Evolutionary conservation across 2,329 filamentous ascomycete genomes (phyloP), one percentile per base, ranked within the genome.

Genomic region (Beauveria sp.): DNA sequence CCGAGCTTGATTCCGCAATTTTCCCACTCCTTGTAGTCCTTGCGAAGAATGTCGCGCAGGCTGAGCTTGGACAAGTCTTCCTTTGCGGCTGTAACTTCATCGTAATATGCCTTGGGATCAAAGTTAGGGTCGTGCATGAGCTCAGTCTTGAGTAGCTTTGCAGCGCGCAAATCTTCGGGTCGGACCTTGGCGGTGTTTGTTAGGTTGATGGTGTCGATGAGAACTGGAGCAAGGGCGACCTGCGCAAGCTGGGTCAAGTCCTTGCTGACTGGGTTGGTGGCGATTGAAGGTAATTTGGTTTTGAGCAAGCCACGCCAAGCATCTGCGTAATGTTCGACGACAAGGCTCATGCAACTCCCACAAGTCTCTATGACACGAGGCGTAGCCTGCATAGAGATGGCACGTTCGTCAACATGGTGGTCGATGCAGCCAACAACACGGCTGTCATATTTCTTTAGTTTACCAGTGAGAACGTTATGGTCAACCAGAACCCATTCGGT

Each of bases 21-120:
- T 12, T 75, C 75, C 90, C 90, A 94, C 69, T 89, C 81, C 75
- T 96, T 96, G 75, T 92, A 96, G 74, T 96, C 90, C 72, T 93
- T 93, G 64, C 88, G 80, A 57, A 93, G 73, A 44, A 92, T 81
- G 66, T 92, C 90, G 24, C 80, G 75, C 65, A 91, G 72, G 43
- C 74, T 76, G 51, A 94, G 74, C 0, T 70, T 66, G 3, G 80
- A 82, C 56, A 94, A 79, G 65, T 91, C 83, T 64, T 84, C 81
- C 72, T 92, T 92, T 5, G 89, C 86, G 5, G 72, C 72, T 1
- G 79, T 77, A 28, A 92, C 80, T 60, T 83, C 75, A 5, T 79
- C 70, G 69, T 83, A 90, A 71, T 87, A 90, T 3, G 63, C 69
- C 0, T 75, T 70, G 7, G 83, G 77, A 60, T 84, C 76, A 67